phyloP scores from a whole-genome alignment of 139 green algal species.

The Chlamydomonas sp. region DNA sequence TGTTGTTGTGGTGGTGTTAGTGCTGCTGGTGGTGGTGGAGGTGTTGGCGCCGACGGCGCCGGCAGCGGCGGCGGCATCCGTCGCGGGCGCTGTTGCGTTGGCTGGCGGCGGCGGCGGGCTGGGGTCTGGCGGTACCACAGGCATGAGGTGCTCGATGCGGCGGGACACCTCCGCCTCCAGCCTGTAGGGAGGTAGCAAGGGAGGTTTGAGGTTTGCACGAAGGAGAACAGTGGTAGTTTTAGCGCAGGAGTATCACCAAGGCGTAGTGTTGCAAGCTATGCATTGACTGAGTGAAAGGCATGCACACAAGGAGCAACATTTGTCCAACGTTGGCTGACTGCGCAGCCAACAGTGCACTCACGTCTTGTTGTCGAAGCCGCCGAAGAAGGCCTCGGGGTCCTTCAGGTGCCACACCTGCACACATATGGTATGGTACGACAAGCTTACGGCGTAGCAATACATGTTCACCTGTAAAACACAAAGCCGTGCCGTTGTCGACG shows the following conservation, averaged over 20 bases:
- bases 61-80: no score
- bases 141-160: constrained; percentile 22
- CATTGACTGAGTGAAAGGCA: background rate
- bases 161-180: background rate
- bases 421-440: background rate
- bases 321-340: background rate
- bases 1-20: background rate
- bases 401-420: constrained; percentile 34
- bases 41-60: background rate
- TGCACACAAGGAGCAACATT: background rate
- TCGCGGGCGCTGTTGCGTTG: background rate
- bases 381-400: constrained; percentile 12
- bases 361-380: constrained; percentile 30
- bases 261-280: background rate
- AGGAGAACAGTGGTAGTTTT: background rate
- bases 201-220: background rate
- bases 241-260: no score
- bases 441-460: background rate
- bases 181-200: background rate
- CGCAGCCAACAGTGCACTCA: background rate
- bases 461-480: background rate
- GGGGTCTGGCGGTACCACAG: constrained; percentile 16
- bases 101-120: constrained; percentile 4
- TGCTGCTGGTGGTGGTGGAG: background rate
- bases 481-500: background rate